These are phyloP conservation scores for Actinidia chinensis DNA, from an alignment of 179 eudicot species.

Conservation along the genomic window DNA sequence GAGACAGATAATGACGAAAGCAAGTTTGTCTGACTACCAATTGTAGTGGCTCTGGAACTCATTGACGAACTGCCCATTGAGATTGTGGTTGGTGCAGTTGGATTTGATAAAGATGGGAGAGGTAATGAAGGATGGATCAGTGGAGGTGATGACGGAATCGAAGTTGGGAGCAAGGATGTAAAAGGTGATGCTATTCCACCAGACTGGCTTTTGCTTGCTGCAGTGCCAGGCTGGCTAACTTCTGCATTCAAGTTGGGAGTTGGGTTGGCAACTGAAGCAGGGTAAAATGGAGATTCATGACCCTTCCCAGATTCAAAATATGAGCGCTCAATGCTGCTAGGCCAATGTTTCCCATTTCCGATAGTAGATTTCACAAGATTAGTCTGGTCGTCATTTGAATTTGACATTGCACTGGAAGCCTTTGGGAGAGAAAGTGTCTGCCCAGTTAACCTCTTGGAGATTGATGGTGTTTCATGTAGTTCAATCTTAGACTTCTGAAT, in stretches of 20 bases:
- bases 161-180: constrained; percentile 23
- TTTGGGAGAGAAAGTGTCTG: constrained; percentile 30
- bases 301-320: constrained; percentile 23
- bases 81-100: constrained; percentile 27
- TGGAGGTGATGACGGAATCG: constrained; percentile 30
- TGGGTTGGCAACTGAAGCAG: constrained; percentile 21
- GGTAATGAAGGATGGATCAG: constrained; percentile 26
- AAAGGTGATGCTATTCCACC: constrained; percentile 17
- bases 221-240: constrained; percentile 26
- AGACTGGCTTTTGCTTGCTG: constrained; percentile 28
- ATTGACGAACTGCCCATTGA: constrained; percentile 23
- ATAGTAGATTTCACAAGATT: constrained; percentile 23
- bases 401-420: constrained; percentile 27
- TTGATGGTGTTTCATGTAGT: constrained; percentile 28
- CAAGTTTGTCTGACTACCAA: constrained; percentile 35
- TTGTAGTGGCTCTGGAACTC: constrained; percentile 24
- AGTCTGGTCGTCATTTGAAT: constrained; percentile 29
- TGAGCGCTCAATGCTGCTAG: constrained; percentile 27
- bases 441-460: constrained; percentile 25
- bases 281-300: constrained; percentile 28
- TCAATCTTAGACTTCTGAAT: constrained; percentile 26
- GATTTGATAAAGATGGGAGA: constrained; percentile 27
- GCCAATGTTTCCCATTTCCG: constrained; percentile 27
- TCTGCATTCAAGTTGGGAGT: constrained; percentile 20
- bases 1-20: constrained; percentile 33